Evolutionary conservation across 345 rosid genomes (phyloP).

Genomic region (Alliaria petiolata): DNA sequence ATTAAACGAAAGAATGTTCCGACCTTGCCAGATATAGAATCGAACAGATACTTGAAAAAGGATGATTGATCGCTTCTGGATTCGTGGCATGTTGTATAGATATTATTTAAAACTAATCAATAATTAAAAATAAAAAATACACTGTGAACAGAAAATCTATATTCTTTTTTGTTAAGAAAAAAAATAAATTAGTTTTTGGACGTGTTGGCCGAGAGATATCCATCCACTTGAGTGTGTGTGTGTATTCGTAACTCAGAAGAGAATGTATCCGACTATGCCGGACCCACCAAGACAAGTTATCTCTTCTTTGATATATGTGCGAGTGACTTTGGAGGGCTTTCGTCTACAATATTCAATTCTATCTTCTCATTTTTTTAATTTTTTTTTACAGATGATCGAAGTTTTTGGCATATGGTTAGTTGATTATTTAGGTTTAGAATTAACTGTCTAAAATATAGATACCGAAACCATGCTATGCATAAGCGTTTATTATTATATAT

Average conservation of each 20-base stretch:
- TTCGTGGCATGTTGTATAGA: neutral
- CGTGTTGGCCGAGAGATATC: conserved; percentile 25
- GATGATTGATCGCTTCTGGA: conserved; percentile 12
- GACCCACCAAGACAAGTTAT: conserved; percentile 17
- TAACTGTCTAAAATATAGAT: no score
- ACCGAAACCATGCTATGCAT: no score
- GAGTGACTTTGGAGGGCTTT: conserved; percentile 5
- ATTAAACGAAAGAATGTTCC: neutral
- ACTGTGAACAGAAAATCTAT: conserved; percentile 12
- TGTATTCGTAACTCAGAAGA: conserved; percentile 18
- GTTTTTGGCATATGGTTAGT: no score
- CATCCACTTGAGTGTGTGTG: conserved; percentile 8
- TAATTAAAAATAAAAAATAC: neutral
- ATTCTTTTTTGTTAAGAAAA: neutral
- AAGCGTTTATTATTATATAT: neutral
- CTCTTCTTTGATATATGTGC: neutral
- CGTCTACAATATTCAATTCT: conserved; percentile 4
- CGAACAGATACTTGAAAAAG: neutral
- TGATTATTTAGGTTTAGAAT: neutral
- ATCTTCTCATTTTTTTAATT: neutral
- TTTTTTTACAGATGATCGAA: neutral
- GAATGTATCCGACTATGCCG: conserved; percentile 15
- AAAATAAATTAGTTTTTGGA: conserved; percentile 8
- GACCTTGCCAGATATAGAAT: neutral
- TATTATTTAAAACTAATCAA: neutral